These are phyloP conservation scores for Cyberlindnera americana DNA, from an alignment of 805 yeast species.

Conservation along the genomic window DNA sequence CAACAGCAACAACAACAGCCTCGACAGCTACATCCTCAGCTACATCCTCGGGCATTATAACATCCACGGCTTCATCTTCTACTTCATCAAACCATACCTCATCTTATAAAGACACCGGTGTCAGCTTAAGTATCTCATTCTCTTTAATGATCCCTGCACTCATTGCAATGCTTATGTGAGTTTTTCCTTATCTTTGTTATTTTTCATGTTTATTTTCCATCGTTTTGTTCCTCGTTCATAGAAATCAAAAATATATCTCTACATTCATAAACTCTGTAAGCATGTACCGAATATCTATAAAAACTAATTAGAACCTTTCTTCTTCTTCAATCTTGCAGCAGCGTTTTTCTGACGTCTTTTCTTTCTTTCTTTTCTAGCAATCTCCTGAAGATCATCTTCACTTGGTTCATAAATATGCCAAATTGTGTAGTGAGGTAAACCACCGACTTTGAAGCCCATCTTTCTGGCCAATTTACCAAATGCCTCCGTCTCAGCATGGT, in stretches of 20 bases:
- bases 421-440: constrained; percentile 82
- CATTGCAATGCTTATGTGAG: constrained; percentile 7
- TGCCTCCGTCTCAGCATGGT: constrained; percentile 87
- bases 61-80: too few species aligned
- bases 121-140: constrained; percentile 6
- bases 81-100: constrained; percentile 7
- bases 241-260: too few species aligned
- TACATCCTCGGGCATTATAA: too few species aligned
- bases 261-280: too few species aligned
- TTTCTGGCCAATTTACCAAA: constrained; percentile 76
- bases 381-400: constrained; percentile 72
- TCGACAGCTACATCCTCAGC: constrained; percentile 4
- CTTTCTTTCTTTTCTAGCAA: constrained; percentile 64
- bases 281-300: neutral
- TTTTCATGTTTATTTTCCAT: neutral
- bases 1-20: neutral
- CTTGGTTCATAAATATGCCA: constrained; percentile 93
- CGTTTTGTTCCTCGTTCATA: neutral
- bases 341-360: constrained; percentile 42
- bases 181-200: neutral
- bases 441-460: constrained; percentile 82
- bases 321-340: constrained; percentile 6
- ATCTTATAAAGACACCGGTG: constrained; percentile 10
- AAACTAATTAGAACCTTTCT: neutral
- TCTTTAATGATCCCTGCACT: constrained; percentile 6